Evolutionary conservation across 768 basidiomycete species (phyloP).

Genomic region (Agaricus bisporus): DNA sequence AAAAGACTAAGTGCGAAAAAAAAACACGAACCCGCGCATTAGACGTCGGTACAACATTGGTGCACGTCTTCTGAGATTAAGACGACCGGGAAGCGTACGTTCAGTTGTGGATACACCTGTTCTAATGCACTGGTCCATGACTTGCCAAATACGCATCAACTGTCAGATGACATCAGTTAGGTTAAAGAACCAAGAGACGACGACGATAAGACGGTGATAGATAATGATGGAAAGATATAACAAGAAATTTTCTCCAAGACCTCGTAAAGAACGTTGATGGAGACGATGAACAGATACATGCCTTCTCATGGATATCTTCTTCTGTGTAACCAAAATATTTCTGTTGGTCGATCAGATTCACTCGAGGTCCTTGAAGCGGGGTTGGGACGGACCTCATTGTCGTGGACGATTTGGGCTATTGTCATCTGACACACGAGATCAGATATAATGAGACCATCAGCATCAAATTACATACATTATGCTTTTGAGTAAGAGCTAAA

Average conservation of each 20-base stretch:
- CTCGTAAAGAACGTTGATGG: neutral
- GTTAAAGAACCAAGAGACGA: neutral
- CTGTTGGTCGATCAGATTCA: slow-evolving; percentile 16
- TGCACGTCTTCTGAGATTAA: slow-evolving; percentile 74
- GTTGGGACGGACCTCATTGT: slow-evolving; percentile 60
- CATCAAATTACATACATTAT: slow-evolving; percentile 51
- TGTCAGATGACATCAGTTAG: slow-evolving; percentile 12
- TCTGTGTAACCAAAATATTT: slow-evolving; percentile 69
- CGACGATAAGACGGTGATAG: neutral
- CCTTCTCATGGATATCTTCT: slow-evolving; percentile 71
- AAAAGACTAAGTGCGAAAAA: neutral
- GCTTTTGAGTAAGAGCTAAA: slow-evolving; percentile 66
- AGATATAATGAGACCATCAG: slow-evolving; percentile 1
- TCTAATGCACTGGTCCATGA: slow-evolving; percentile 91
- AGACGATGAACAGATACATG: slow-evolving; percentile 17
- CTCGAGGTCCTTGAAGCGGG: neutral
- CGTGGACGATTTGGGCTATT: slow-evolving; percentile 89
- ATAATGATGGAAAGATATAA: neutral
- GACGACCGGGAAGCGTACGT: slow-evolving; percentile 78
- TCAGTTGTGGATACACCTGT: slow-evolving; percentile 79
- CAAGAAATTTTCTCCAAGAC: neutral
- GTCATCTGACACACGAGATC: slow-evolving; percentile 54
- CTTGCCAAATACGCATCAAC: slow-evolving; percentile 77
- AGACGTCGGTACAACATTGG: slow-evolving; percentile 86
- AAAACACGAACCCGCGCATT: slow-evolving; percentile 67